Conservation (phyloP, 495 filamentous ascomycete species). For the Neurospora sp. region DNA sequence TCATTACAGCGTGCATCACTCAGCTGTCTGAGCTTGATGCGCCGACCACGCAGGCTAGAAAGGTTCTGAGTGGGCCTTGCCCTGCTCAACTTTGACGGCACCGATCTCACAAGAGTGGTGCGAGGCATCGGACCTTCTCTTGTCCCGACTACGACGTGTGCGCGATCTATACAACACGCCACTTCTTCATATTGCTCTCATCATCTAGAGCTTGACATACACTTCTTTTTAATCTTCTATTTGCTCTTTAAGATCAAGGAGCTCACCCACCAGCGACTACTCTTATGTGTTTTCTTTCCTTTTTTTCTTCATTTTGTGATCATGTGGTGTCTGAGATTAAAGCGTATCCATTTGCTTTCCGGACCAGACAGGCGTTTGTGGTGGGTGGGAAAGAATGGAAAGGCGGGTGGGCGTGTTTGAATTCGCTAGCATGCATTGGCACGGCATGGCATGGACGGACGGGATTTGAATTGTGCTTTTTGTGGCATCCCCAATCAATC, state of each 20-base stretch:
- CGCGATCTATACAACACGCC: not conserved
- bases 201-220: not conserved
- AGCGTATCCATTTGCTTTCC: not conserved
- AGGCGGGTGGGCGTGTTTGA: not conserved
- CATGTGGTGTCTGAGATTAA: not conserved
- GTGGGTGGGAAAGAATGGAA: not conserved
- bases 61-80: not conserved
- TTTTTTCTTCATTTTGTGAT: not conserved
- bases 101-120: not conserved
- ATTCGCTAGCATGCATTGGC: not conserved
- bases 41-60: not conserved
- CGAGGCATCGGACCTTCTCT: not conserved
- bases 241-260: not conserved
- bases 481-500: not conserved
- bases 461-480: not conserved
- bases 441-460: not conserved
- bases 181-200: not conserved
- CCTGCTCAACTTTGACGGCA: conserved; percentile 1
- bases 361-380: not conserved
- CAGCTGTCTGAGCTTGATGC: not conserved
- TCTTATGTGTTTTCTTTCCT: not conserved
- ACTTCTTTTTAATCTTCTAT: not conserved
- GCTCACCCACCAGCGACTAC: not conserved
- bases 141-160: not conserved
- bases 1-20: not conserved